Base-by-base conservation (phyloP, 1,284 basidiomycete genomes). In the Cronartium quercuum region DNA sequence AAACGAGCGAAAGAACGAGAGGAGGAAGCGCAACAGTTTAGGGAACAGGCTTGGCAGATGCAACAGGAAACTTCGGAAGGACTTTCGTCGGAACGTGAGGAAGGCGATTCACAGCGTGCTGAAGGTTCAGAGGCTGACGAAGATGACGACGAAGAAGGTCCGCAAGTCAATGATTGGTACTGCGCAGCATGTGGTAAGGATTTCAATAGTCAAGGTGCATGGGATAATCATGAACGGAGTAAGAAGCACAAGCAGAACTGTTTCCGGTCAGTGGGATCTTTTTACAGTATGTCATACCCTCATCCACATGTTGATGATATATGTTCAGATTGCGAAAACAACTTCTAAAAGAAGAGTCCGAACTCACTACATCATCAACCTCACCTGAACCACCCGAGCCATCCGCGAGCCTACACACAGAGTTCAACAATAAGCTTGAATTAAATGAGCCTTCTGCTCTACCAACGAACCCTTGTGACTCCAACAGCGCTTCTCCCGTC, bases 221-320 rank as follows among this genome's bases (percentile, higher is more conserved):
- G 94, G 92, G 86, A 89, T 78, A 98, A 94, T 81, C 96, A 98
- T 78, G 96, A 98, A 82, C 85, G 93, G 78, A 97, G 94, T 82
- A 91, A 91, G 82, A 98, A 95, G 82, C 96, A 99, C 82, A 83
- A 92, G 81, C 92, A 91, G 82, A 91, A 92, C 76, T 88, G 95
- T 18, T 91, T 91, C 80, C 84, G 83, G 84, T 85, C 75, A 76
- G 83, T 78, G 1, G 47, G 44, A 51, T 61, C 47, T 24, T 38
- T 44, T 65, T n/a, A 18, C 37, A 24, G 29, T 24, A 18, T 12
- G 24, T n/a, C 35, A 21, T 29, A 68, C 34, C n/a, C 35, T 24
- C 35, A 24, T 57, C 13, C 9, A n/a, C 21, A 15, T 10, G 15
- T 21, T 18, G 55, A 60, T n/a, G 6, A 57, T 65, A 21, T 42